Evolutionary conservation across 495 filamentous ascomycete species (phyloP).

Genomic region (Neurospora intermedia): DNA sequence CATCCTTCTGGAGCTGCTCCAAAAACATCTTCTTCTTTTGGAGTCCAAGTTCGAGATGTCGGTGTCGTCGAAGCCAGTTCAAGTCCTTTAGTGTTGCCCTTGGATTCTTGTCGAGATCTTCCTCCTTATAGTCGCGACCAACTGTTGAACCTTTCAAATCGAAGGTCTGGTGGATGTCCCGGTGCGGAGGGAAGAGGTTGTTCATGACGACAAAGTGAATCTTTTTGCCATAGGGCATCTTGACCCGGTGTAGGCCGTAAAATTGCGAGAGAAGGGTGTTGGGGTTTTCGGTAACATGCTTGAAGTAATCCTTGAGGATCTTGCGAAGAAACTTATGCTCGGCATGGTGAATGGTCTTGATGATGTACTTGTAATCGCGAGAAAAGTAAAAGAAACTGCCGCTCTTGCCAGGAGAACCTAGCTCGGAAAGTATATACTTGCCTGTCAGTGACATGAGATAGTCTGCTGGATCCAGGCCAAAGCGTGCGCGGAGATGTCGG

Average conservation of each 20-base stretch:
- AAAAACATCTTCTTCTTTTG: conserved; percentile 78
- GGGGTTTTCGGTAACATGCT: conserved; percentile 85
- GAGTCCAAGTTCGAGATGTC: conserved; percentile 78
- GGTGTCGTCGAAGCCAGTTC: conserved; percentile 85
- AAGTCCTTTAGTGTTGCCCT: conserved; percentile 91
- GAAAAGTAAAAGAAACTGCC: conserved; percentile 99
- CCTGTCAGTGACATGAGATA: conserved; percentile 97
- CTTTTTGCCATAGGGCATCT: conserved; percentile 96
- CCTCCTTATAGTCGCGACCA: conserved; percentile 81
- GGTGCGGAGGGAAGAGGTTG: conserved; percentile 94
- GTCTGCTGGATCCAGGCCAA: conserved; percentile 88
- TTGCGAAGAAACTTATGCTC: conserved; percentile 93
- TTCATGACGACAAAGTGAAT: conserved; percentile 99
- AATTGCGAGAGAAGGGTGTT: conserved; percentile 97
- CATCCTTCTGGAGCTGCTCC: conserved; percentile 79
- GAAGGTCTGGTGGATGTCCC: conserved; percentile 95
- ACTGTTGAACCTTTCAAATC: conserved; percentile 97
- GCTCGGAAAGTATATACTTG: conserved; percentile 96
- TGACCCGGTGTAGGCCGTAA: conserved; percentile 94
- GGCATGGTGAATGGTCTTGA: conserved; percentile 97
- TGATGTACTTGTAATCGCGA: conserved; percentile 99
- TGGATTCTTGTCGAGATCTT: conserved; percentile 78
- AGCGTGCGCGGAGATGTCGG: conserved; percentile 78
- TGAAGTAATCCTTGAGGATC: conserved; percentile 86
- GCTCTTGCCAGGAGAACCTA: conserved; percentile 95